Evolutionary conservation across 2,329 filamentous ascomycete genomes (phyloP), one percentile per base, ranked within the genome.

Genomic region (Alternaria novae-zelandiae): DNA sequence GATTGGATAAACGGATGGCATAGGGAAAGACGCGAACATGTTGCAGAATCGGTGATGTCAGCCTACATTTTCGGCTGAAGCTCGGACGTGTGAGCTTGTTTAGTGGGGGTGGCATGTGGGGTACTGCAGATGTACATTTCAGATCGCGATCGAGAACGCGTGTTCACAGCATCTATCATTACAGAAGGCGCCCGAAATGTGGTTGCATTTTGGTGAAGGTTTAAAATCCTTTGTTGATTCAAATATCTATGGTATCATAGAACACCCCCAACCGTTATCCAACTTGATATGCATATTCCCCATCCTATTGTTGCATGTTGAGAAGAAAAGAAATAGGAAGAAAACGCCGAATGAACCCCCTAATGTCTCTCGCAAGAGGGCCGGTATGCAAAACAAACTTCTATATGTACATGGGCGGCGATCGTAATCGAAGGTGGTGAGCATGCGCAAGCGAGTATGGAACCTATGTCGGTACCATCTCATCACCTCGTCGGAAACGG

Each of bases 371-470:
- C n/a, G n/a, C n/a, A n/a, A n/a, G 54, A 41, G 59, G 45, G 20
- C 11, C 11, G 26, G 11, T 61, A 57, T 61, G 46, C 54, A 58
- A 57, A 57, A 9, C n/a, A n/a, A n/a, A n/a, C n/a, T 36, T 54
- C 56, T 49, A 55, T 59, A 59, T 63, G n/a, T 63, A 63, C 60
- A 63, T 23, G 25, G 26, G 10, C 26, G 25, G 8, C 25, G n/a
- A n/a, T n/a, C n/a, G n/a, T n/a, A n/a, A n/a, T n/a, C n/a, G n/a
- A n/a, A n/a, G n/a, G n/a, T n/a, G n/a, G n/a, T n/a, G n/a, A n/a
- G n/a, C n/a, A n/a, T n/a, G n/a, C n/a, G n/a, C n/a, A n/a, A n/a
- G n/a, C n/a, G n/a, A n/a, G n/a, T n/a, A n/a, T n/a, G n/a, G n/a
- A n/a, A n/a, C n/a, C n/a, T n/a, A n/a, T n/a, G n/a, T n/a, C n/a